Percentiles rank a stretch among this genome's conserved stretches.
Evolutionary conservation across 208 protist genomes (phyloP).

Genomic region (Leishmania tarentolae): DNA sequence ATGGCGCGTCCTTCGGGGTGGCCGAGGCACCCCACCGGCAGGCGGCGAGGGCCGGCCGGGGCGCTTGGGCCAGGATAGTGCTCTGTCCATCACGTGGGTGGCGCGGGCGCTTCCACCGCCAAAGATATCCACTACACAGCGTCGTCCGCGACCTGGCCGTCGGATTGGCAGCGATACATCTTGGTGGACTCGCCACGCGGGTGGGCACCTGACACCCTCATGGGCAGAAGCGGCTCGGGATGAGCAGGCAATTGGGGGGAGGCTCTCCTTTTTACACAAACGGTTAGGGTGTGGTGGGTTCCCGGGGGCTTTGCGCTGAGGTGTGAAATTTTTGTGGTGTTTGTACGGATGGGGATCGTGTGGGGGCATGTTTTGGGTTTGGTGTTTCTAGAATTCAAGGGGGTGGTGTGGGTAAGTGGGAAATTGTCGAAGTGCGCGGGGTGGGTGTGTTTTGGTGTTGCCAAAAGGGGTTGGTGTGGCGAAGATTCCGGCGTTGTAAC

Average conservation of each 20-base stretch:
- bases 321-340: too few species aligned
- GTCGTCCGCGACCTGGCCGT: neutral
- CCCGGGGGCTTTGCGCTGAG: too few species aligned
- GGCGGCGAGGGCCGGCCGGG: neutral
- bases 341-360: too few species aligned
- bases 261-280: neutral
- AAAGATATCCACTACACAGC: neutral
- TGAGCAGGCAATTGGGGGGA: neutral
- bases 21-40: neutral
- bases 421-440: too few species aligned
- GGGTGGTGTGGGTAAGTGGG: too few species aligned
- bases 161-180: neutral
- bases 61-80: neutral
- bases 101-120: neutral
- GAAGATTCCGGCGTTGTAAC: too few species aligned
- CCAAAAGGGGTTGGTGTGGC: too few species aligned
- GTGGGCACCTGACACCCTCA: neutral
- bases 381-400: too few species aligned
- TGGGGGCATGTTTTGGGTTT: too few species aligned
- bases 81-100: neutral
- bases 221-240: neutral
- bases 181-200: neutral
- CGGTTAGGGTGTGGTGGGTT: neutral
- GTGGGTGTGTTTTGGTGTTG: too few species aligned
- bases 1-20: neutral